A percentile compares a stretch with the other conserved stretches of the same genome.
Evolutionary conservation across 495 filamentous ascomycete genomes (phyloP).

Genomic region (Daldinia loculata): DNA sequence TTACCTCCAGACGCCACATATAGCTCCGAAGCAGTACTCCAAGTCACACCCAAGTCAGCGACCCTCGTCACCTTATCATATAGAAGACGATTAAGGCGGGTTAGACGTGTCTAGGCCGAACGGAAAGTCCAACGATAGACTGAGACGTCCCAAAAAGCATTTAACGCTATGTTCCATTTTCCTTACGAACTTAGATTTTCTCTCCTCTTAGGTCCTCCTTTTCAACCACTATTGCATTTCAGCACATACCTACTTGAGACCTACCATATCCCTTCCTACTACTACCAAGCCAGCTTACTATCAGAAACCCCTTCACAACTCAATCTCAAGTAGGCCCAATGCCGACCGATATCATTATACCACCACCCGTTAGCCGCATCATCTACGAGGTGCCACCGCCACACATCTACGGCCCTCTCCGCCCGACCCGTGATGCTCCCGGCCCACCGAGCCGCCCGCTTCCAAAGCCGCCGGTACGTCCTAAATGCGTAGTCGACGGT

Average conservation of each 20-base stretch:
- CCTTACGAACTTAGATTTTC: background rate
- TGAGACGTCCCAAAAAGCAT: background rate
- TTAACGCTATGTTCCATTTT: background rate
- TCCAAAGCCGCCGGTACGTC: conserved; percentile 7
- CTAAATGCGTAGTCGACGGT: background rate
- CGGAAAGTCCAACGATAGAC: background rate
- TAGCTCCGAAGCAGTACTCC: background rate
- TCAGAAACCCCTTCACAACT: background rate
- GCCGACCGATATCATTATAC: conserved; percentile 11
- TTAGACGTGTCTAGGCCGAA: background rate
- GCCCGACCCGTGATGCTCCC: conserved; percentile 6
- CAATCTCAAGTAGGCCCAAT: background rate
- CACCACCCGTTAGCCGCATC: conserved; percentile 15
- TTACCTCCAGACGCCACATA: background rate
- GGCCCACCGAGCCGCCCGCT: conserved; percentile 16
- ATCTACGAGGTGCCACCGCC: conserved; percentile 22
- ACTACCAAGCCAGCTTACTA: background rate
- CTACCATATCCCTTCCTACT: background rate
- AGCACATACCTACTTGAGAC: background rate
- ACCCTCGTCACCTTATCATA: background rate
- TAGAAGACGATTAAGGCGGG: background rate
- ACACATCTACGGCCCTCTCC: background rate
- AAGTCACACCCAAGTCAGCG: background rate
- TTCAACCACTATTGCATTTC: background rate
- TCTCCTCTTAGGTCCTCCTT: background rate